Evolutionary conservation across 2,329 filamentous ascomycete species (phyloP), one percentile per base, ranked within the genome.

Genomic region (Pezicula rhizophila): DNA sequence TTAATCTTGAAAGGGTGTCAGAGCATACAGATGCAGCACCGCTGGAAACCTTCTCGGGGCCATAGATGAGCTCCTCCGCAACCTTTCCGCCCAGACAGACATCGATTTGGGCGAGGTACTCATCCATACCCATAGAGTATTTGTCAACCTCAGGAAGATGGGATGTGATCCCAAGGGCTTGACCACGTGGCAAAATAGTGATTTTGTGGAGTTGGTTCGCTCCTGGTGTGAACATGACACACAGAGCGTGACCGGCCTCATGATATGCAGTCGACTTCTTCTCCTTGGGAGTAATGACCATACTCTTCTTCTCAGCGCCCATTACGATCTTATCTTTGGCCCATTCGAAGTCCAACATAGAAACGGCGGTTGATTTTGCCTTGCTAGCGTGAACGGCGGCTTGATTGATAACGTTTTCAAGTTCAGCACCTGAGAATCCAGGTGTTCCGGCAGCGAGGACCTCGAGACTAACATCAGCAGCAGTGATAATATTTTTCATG

Each of bases 251-350:
- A 2, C 93, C 93, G 48, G 92, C 95, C 71, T 99, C 93, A 64
- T 96, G 90, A 63, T 95, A 96, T 1, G 90, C 90, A n/a, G 91
- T 96, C 76, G 90, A 85, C 59, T 93, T 80, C 73, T 95, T 97
- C 71, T 99, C 93, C 71, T 95, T 90, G 55, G 92, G 82, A 39
- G 86, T 87, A 48, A 99, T 92, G 48, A 96, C 80, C 70, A 92
- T 89, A 58, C 85, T 95, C 66, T 84, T 87, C 64, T 85, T 83
- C 71, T 99, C 93, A 2, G 92, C 88, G 34, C 93, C 93, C 89
- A 99, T 96, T 67, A 96, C 85, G 47, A 99, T 88, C 71, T 93
- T 93, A 73, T 99, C 93, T 70, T 95, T 97, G 49, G 93, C 93
- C 91, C 92, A 99, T 59, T 96, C 91, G 55, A 97, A 84, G 63